A percentile compares a stretch with the other conserved stretches of the same genome.
Conservation (phyloP, 768 basidiomycete genomes). For the Cystofilobasidium bisporidii region DNA sequence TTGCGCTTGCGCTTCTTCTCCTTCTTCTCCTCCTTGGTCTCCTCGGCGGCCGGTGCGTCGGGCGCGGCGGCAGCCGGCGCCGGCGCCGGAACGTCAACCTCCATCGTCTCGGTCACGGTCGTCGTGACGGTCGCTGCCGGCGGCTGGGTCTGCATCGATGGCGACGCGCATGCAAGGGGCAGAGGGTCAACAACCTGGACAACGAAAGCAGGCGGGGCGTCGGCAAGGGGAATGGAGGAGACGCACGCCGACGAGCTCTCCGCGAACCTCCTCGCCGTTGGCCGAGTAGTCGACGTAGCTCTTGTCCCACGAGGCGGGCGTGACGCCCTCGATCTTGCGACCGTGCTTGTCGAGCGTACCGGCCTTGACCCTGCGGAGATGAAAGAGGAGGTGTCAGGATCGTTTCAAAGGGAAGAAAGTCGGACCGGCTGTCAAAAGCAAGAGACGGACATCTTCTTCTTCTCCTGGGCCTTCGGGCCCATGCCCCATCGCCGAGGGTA, state of each 20-base stretch:
- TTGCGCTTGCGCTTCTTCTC: conserved; percentile 73
- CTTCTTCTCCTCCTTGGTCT: conserved; percentile 30
- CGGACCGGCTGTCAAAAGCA: background rate
- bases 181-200: background rate
- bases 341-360: conserved; percentile 94
- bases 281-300: conserved; percentile 78
- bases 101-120: conserved; percentile 31
- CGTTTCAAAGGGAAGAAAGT: too few species aligned
- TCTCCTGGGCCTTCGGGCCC: conserved; percentile 90
- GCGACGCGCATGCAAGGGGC: conserved; percentile 7
- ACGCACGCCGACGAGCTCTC: conserved; percentile 25
- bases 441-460: conserved; percentile 57
- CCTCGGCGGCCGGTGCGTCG: conserved; percentile 39
- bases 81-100: conserved; percentile 31
- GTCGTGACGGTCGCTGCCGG: conserved; percentile 29
- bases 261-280: conserved; percentile 46
- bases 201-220: conserved; percentile 14
- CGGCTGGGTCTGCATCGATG: conserved; percentile 34
- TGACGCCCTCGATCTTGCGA: conserved; percentile 73
- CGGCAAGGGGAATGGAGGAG: conserved; percentile 26
- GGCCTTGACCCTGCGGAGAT: conserved; percentile 58
- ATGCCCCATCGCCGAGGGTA: conserved; percentile 98
- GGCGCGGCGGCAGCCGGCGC: conserved; percentile 32
- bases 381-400: background rate
- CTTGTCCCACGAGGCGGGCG: conserved; percentile 80